These are phyloP conservation scores for Hypholoma fasciculare DNA, from an alignment of 768 basidiomycete genomes.

Conservation along the genomic window DNA sequence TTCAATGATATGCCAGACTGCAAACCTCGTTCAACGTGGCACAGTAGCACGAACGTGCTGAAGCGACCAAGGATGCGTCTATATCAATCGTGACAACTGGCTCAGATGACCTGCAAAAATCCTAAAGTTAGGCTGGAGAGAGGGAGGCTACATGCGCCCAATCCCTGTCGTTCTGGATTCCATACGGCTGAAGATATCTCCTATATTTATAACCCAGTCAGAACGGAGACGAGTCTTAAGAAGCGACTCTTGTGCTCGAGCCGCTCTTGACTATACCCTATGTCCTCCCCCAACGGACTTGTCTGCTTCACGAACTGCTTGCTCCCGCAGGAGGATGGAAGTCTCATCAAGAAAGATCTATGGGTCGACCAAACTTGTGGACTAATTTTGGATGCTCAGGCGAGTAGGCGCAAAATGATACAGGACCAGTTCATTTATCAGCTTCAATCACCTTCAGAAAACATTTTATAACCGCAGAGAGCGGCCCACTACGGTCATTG, in stretches of 20 bases:
- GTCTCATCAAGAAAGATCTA: conserved; percentile 68
- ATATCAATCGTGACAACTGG: background rate
- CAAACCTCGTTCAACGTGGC: background rate
- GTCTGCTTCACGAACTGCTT: conserved; percentile 89
- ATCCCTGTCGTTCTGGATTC: background rate
- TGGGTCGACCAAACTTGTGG: conserved; percentile 82
- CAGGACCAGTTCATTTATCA: background rate
- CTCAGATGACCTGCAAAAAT: conserved; percentile 1
- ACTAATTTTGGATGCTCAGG: conserved; percentile 75
- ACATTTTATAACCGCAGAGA: conserved; percentile 66
- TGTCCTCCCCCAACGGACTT: conserved; percentile 60
- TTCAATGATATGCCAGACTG: background rate
- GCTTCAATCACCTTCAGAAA: conserved; percentile 35
- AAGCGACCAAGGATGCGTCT: background rate
- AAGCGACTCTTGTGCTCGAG: background rate
- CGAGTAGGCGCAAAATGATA: conserved; percentile 21
- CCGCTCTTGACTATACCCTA: conserved; percentile 16
- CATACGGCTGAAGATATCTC: conserved; percentile 3
- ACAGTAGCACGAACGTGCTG: conserved; percentile 3
- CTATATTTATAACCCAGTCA: conserved; percentile 2
- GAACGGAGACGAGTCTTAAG: conserved; percentile 6
- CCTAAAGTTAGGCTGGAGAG: background rate
- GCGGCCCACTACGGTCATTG: conserved; percentile 62
- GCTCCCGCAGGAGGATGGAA: conserved; percentile 79
- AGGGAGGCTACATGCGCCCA: background rate